Percentiles rank a stretch among this genome's conserved stretches.
Conservation (phyloP, 129 eudicot genomes). For the Mikania micrantha region DNA sequence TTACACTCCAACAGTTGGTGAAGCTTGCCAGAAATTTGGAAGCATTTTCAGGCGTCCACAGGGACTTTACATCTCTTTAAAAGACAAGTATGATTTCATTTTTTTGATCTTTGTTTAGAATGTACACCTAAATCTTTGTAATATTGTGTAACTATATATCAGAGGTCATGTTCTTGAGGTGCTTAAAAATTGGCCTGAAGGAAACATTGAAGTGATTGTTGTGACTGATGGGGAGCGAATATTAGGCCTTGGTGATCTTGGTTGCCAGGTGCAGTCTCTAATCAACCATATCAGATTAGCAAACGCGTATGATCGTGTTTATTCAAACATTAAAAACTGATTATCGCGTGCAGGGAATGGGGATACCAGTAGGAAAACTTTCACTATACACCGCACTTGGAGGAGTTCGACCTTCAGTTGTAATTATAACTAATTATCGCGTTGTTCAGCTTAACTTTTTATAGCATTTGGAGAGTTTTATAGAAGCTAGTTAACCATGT, state of each 20-base stretch:
- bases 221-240: slow-evolving; percentile 96
- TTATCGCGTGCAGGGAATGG: slow-evolving; percentile 59
- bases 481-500: slow-evolving; percentile 1
- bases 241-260: slow-evolving; percentile 88
- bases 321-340: not conserved
- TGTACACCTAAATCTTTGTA: not conserved
- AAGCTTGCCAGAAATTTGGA: slow-evolving; percentile 95
- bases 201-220: slow-evolving; percentile 72
- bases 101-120: not conserved
- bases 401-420: slow-evolving; percentile 92
- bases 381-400: slow-evolving; percentile 88
- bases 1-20: slow-evolving; percentile 89
- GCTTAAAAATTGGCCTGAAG: slow-evolving; percentile 82
- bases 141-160: slow-evolving; percentile 18
- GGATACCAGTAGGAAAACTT: slow-evolving; percentile 94
- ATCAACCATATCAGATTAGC: not conserved
- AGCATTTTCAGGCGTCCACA: slow-evolving; percentile 89
- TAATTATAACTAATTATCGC: slow-evolving; percentile 26
- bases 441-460: too few relatives aligned
- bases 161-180: slow-evolving; percentile 83
- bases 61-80: slow-evolving; percentile 79
- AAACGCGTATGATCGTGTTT: not conserved
- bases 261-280: slow-evolving; percentile 61
- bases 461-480: not conserved
- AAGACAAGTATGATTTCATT: slow-evolving; percentile 52